Base-by-base conservation (phyloP, 257 asterid genomes). In the Mitragyna speciosa region DNA sequence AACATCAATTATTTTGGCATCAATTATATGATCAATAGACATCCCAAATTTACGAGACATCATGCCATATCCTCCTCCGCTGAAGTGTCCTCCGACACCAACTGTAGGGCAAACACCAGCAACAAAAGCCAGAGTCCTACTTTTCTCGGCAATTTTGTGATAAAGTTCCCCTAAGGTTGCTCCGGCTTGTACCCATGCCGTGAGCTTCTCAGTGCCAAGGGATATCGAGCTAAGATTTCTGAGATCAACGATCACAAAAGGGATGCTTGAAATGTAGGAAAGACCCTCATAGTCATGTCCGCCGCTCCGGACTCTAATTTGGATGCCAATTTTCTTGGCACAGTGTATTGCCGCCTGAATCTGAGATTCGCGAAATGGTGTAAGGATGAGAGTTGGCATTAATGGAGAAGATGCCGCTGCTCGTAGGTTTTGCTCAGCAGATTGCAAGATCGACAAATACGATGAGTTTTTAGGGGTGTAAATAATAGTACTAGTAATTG, bases 211-310 rank as follows among this genome's bases (percentile, higher is more conserved):
- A 0, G 8, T 19, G 76, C 80, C 81, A 11, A 89, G n/a, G 3
- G 80, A 31, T 16, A 89, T 75, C 0, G 88, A 78, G 9, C 82
- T 77, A 6, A 87, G 51, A 79, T 83, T 87, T 39, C 85, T 67
- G 84, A 89, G 64, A 80, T 84, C 90, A 16, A 85, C 28, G 31
- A 87, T 54, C 16, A 84, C 56, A 67, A 89, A 89, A 0, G 91
- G 89, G 20, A 1, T 7, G n/a, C 4, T 33, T 12, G 89, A 82
- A 7, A 68, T 14, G 76, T 76, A 84, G 0, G 92, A 87, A 47
- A 89, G 89, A 2, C 92, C 89, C 39, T 86, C 90, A 12, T 81
- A 86, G 82, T 88, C 90, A 28, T 88, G 92, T 19, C 89, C 89
- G 15, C 90, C 90, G 17, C 92, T 85, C 6, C 88, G 87, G 10